A percentile compares a stretch with the other conserved stretches of the same genome.
Evolutionary conservation across 495 filamentous ascomycete genomes (phyloP).

Genomic region (Penicillium pulvis): DNA sequence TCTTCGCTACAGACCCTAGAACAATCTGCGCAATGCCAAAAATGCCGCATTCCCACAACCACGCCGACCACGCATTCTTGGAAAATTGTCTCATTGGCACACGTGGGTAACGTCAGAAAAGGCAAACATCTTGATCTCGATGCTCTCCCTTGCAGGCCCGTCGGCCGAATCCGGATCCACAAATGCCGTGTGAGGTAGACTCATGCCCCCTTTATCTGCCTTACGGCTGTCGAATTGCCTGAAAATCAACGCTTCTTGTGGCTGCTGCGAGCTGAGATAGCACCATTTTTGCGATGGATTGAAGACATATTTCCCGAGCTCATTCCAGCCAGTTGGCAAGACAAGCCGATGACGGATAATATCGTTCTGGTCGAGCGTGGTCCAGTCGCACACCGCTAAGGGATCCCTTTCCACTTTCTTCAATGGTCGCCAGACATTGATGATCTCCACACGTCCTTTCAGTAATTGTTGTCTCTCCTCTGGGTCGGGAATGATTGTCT

Average conservation of each 20-base stretch:
- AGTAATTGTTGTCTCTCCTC: background rate
- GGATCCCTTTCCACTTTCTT: background rate
- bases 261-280: background rate
- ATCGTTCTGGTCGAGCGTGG: background rate
- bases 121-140: constrained; percentile 1
- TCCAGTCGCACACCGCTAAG: background rate
- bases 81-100: background rate
- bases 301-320: background rate
- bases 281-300: background rate
- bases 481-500: background rate
- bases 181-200: background rate
- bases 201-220: background rate
- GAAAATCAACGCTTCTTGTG: background rate
- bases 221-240: constrained; percentile 3
- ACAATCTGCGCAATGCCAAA: background rate
- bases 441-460: background rate
- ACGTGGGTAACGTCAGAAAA: constrained; percentile 7
- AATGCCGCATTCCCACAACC: constrained; percentile 6
- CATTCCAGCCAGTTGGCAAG: background rate
- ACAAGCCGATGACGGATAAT: background rate
- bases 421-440: background rate
- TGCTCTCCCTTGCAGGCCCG: constrained; percentile 4
- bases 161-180: background rate
- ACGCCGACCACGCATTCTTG: constrained; percentile 6
- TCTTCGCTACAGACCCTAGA: background rate